Conservation (phyloP, 1,284 basidiomycete genomes). For the Melampsora larici-populina region DNA sequence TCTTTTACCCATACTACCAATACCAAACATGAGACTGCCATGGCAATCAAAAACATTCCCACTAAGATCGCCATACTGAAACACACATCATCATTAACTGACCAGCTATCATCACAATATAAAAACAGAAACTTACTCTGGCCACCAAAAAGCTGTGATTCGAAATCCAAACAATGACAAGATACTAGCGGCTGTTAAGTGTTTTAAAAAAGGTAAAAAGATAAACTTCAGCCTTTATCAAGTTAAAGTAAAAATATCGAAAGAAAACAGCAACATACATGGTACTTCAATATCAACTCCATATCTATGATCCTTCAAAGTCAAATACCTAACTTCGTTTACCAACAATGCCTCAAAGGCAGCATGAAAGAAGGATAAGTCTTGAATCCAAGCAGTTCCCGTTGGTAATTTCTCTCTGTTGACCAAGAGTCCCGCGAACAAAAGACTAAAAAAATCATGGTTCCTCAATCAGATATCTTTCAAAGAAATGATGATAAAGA, state of each 20-base stretch:
- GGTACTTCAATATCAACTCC: slow-evolving; percentile 83
- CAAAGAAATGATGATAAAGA: neutral
- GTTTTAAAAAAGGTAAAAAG: slow-evolving; percentile 65
- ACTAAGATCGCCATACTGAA: slow-evolving; percentile 77
- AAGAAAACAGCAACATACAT: slow-evolving; percentile 18
- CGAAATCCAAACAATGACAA: slow-evolving; percentile 20
- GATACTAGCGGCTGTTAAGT: slow-evolving; percentile 65
- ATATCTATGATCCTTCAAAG: slow-evolving; percentile 82
- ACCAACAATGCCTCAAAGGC: slow-evolving; percentile 93
- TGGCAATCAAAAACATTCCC: slow-evolving; percentile 77
- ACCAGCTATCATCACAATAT: neutral
- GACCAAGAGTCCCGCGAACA: slow-evolving; percentile 92
- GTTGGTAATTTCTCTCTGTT: slow-evolving; percentile 79
- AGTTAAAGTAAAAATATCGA: neutral
- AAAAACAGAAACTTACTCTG: slow-evolving; percentile 57
- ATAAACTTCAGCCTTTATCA: slow-evolving; percentile 82
- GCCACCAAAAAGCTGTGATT: slow-evolving; percentile 30
- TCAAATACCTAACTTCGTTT: slow-evolving; percentile 90
- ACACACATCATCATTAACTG: slow-evolving; percentile 75
- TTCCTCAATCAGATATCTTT: neutral
- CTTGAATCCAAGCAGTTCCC: slow-evolving; percentile 77
- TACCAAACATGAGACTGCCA: slow-evolving; percentile 69
- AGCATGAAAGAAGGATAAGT: slow-evolving; percentile 96
- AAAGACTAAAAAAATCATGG: slow-evolving; percentile 62
- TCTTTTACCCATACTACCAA: slow-evolving; percentile 87